Conservation (phyloP, 805 yeast genomes). For the Lipomyces oligophaga region DNA sequence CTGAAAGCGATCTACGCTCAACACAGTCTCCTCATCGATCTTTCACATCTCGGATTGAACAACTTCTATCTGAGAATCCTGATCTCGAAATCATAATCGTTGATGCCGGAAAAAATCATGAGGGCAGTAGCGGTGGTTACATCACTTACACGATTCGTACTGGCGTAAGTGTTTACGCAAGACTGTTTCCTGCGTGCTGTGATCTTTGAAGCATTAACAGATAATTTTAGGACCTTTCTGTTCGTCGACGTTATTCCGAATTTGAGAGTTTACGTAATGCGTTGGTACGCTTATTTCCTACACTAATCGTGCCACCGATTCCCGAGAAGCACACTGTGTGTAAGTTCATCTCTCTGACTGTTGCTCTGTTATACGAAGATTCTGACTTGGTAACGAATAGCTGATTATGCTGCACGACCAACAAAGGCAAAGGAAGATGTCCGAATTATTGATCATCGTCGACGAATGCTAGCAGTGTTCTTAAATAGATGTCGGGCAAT, state of each 20-base stretch:
- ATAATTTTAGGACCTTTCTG: conserved; percentile 44
- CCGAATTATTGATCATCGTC: conserved; percentile 58
- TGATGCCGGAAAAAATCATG: conserved; percentile 84
- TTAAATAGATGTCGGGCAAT: conserved; percentile 68
- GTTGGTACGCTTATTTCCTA: conserved; percentile 69
- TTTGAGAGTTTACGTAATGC: conserved; percentile 78
- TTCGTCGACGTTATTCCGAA: conserved; percentile 85
- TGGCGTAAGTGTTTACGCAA: conserved; percentile 41
- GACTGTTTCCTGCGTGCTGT: too few relatives aligned
- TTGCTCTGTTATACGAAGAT: neutral
- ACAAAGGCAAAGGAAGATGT: conserved; percentile 45
- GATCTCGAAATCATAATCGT: conserved; percentile 47
- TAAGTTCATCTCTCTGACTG: conserved; percentile 12
- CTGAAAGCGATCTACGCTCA: neutral
- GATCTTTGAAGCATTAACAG: neutral
- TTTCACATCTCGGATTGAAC: conserved; percentile 36
- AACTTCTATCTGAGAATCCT: conserved; percentile 35
- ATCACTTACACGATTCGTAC: conserved; percentile 76
- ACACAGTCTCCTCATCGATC: conserved; percentile 10
- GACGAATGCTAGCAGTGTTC: conserved; percentile 70
- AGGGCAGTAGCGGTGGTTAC: conserved; percentile 70
- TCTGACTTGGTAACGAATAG: too few relatives aligned
- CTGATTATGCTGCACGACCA: conserved; percentile 46
- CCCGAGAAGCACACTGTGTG: conserved; percentile 74
- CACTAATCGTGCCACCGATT: conserved; percentile 84